Percentiles rank a stretch among this genome's conserved stretches.
Conservation (phyloP, 106 monocot species). For the Dendrobium chrysotoxum region DNA sequence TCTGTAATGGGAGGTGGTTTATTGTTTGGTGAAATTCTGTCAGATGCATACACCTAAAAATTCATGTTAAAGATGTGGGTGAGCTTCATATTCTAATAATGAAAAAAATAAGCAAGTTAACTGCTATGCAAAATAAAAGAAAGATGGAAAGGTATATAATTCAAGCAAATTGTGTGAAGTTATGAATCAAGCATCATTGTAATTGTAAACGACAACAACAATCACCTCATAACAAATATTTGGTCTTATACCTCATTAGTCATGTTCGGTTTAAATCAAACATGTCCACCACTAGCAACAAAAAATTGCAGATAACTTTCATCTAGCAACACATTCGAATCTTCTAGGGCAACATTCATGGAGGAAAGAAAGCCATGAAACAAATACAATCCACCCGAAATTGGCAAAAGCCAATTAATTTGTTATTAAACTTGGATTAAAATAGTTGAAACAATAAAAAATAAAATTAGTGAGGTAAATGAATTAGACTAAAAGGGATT, state of each 20-base stretch:
- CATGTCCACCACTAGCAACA: too few relatives aligned
- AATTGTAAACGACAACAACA: too few relatives aligned
- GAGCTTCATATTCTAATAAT: neutral
- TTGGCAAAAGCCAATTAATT: neutral
- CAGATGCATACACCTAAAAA: slow-evolving; percentile 68
- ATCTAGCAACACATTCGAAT: too few relatives aligned
- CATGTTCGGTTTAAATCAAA: too few relatives aligned
- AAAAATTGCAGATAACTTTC: too few relatives aligned
- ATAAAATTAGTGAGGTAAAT: neutral
- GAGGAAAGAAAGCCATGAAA: neutral
- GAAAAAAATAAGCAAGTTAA: neutral
- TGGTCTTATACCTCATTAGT: too few relatives aligned
- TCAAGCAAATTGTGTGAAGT: neutral
- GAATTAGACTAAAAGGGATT: neutral
- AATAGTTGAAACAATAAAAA: neutral
- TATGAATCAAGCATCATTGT: too few relatives aligned
- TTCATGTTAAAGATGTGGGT: neutral
- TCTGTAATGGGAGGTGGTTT: slow-evolving; percentile 77
- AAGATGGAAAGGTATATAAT: neutral
- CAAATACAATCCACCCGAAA: neutral
- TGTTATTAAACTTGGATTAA: neutral
- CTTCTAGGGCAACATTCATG: neutral
- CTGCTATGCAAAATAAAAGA: neutral
- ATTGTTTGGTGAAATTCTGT: slow-evolving; percentile 61
- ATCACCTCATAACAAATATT: too few relatives aligned